Evolutionary conservation across 192 early-diverging fungal genomes (phyloP).

Genomic region (Coemansia sp.): DNA sequence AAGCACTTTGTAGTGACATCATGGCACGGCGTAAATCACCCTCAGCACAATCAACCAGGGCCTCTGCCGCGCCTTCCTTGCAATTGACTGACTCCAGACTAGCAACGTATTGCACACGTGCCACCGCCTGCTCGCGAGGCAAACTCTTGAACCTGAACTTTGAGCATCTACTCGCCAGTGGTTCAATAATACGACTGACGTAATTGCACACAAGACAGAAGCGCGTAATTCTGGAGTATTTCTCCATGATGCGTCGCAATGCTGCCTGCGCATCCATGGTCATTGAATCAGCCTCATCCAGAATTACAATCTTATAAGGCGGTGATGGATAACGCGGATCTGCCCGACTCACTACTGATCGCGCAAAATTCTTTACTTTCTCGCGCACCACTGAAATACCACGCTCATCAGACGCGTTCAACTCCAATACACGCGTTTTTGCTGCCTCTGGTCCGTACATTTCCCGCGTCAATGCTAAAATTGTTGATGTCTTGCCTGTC

Average conservation of each 20-base stretch:
- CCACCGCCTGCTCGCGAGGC: slow-evolving; percentile 58
- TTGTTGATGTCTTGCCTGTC: slow-evolving; percentile 95
- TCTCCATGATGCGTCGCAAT: slow-evolving; percentile 91
- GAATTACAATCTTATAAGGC: slow-evolving; percentile 93
- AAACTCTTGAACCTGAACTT: slow-evolving; percentile 94
- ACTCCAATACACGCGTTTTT: slow-evolving; percentile 80
- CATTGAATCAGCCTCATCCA: slow-evolving; percentile 98
- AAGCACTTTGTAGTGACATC: slow-evolving; percentile 86
- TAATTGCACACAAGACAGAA: slow-evolving; percentile 82
- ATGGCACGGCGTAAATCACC: slow-evolving; percentile 93
- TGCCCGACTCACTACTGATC: slow-evolving; percentile 59
- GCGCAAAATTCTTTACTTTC: slow-evolving; percentile 93
- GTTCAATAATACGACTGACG: slow-evolving; percentile 82
- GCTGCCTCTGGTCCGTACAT: slow-evolving; percentile 72
- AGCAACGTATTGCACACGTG: slow-evolving; percentile 67
- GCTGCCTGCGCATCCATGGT: slow-evolving; percentile 92
- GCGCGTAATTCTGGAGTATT: slow-evolving; percentile 85
- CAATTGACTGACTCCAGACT: slow-evolving; percentile 62
- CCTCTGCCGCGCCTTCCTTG: slow-evolving; percentile 51
- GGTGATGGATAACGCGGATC: slow-evolving; percentile 59
- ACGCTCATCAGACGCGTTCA: slow-evolving; percentile 97
- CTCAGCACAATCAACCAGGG: slow-evolving; percentile 70
- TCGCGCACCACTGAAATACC: slow-evolving; percentile 92
- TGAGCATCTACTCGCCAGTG: slow-evolving; percentile 88
- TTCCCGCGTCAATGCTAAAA: slow-evolving; percentile 76